A percentile compares a stretch with the other conserved stretches of the same genome.
phyloP scores from a whole-genome alignment of 1,284 basidiomycete species.

The Pholiota adiposa region DNA sequence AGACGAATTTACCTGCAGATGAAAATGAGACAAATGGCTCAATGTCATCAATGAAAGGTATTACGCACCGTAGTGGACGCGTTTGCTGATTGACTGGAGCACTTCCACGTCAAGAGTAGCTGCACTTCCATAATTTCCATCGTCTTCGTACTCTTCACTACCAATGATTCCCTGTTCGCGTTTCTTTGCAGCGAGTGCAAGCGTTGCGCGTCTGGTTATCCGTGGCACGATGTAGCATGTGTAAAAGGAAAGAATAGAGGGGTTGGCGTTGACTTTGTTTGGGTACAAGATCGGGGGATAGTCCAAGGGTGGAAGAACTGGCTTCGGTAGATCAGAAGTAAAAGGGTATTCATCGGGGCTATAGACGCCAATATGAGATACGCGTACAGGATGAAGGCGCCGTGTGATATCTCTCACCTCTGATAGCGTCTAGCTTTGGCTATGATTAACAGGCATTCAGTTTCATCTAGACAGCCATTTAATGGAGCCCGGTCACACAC shows the following conservation, averaged over 20 bases:
- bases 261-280: slow-evolving; percentile 87
- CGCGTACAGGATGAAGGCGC: slow-evolving; percentile 2
- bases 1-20: slow-evolving; percentile 92
- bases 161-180: slow-evolving; percentile 68
- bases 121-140: slow-evolving; percentile 97
- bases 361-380: slow-evolving; percentile 13
- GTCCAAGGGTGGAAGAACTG: slow-evolving; percentile 78
- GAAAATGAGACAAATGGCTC: slow-evolving; percentile 1
- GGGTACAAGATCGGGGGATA: slow-evolving; percentile 85
- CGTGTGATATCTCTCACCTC: slow-evolving; percentile 53
- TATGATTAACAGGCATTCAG: slow-evolving; percentile 36
- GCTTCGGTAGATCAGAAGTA: slow-evolving; percentile 81
- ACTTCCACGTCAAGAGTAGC: slow-evolving; percentile 95
- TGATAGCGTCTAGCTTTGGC: slow-evolving; percentile 94
- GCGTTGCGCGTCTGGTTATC: slow-evolving; percentile 75
- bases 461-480: slow-evolving; percentile 4
- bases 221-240: slow-evolving; percentile 79
- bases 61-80: slow-evolving; percentile 92
- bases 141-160: slow-evolving; percentile 77
- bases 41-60: neutral
- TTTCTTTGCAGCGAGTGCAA: slow-evolving; percentile 61
- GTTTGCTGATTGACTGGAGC: slow-evolving; percentile 91
- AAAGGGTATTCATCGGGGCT: slow-evolving; percentile 99
- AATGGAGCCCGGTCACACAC: slow-evolving; percentile 50
- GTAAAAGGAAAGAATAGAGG: slow-evolving; percentile 91